Evolutionary conservation across 176 grass and related monocot species (phyloP).

Genomic region (Musa itinerans): DNA sequence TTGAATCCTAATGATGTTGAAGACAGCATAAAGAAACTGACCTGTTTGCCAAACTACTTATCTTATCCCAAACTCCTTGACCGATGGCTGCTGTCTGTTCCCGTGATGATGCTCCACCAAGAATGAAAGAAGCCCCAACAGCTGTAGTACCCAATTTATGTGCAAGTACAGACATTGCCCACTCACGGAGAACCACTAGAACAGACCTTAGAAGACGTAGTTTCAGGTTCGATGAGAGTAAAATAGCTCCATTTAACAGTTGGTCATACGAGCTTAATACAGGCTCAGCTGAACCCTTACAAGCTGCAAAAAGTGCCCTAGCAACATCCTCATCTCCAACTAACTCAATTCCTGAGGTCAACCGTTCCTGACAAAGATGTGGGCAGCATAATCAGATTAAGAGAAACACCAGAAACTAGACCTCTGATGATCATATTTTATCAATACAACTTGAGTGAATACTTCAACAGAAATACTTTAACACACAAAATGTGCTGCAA

Average conservation of each 20-base stretch:
- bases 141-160: constrained; percentile 48
- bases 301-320: constrained; percentile 71
- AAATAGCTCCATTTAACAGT: constrained; percentile 65
- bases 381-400: not conserved
- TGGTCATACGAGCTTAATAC: constrained; percentile 81
- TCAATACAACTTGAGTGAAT: not conserved
- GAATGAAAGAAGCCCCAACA: constrained; percentile 53
- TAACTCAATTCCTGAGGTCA: constrained; percentile 74
- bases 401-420: not conserved
- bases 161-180: constrained; percentile 61
- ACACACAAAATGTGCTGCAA: not conserved
- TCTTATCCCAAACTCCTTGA: constrained; percentile 67
- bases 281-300: constrained; percentile 60
- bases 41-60: constrained; percentile 83
- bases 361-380: constrained; percentile 43
- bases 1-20: constrained; percentile 3
- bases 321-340: constrained; percentile 85
- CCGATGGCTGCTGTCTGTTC: constrained; percentile 45
- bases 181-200: constrained; percentile 65
- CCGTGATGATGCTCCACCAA: constrained; percentile 48
- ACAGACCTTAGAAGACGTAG: constrained; percentile 81
- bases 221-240: constrained; percentile 70
- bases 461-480: constrained; percentile 4
- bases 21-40: constrained; percentile 18
- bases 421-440: not conserved